Percentiles rank a stretch among this genome's conserved stretches.
Conservation (phyloP, 2,329 filamentous ascomycete genomes). For the Aspergillus brasiliensis region DNA sequence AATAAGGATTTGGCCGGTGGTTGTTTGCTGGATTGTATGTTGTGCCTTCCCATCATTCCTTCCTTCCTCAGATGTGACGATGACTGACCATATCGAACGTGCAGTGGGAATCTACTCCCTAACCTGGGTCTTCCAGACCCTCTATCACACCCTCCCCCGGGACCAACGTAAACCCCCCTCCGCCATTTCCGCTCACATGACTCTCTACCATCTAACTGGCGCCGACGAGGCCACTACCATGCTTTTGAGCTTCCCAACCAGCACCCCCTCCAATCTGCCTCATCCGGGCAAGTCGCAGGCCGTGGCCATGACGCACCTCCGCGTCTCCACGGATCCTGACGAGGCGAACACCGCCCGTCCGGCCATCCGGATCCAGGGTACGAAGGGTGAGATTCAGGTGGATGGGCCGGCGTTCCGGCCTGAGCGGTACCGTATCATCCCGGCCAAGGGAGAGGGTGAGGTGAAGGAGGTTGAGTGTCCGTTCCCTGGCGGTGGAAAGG, state of each 20-base stretch:
- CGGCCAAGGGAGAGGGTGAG: conserved; percentile 52
- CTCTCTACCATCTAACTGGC: conserved; percentile 71
- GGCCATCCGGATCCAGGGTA: conserved; percentile 77
- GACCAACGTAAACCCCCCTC: conserved; percentile 65
- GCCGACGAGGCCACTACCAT: conserved; percentile 79
- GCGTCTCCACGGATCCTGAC: conserved; percentile 64
- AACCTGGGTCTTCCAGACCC: conserved; percentile 87
- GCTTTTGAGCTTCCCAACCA: conserved; percentile 71
- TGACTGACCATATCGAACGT: not conserved
- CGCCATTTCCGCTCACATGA: conserved; percentile 67
- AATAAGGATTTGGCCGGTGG: conserved; percentile 82
- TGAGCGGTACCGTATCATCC: conserved; percentile 65
- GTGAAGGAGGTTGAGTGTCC: conserved; percentile 40
- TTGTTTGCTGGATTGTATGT: conserved; percentile 68
- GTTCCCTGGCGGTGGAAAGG: conserved; percentile 66
- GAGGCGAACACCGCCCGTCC: conserved; percentile 62
- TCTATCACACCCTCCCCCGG: conserved; percentile 75
- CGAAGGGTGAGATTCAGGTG: conserved; percentile 80
- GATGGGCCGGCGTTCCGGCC: conserved; percentile 72
- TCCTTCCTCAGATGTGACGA: not conserved
- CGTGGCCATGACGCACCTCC: conserved; percentile 68
- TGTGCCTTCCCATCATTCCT: conserved; percentile 19
- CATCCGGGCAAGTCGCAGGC: conserved; percentile 62
- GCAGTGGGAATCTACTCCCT: conserved; percentile 79
- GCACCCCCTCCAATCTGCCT: conserved; percentile 44